phyloP scores from a whole-genome alignment of 2,329 filamentous ascomycete species.

The Myotisia sp. region DNA sequence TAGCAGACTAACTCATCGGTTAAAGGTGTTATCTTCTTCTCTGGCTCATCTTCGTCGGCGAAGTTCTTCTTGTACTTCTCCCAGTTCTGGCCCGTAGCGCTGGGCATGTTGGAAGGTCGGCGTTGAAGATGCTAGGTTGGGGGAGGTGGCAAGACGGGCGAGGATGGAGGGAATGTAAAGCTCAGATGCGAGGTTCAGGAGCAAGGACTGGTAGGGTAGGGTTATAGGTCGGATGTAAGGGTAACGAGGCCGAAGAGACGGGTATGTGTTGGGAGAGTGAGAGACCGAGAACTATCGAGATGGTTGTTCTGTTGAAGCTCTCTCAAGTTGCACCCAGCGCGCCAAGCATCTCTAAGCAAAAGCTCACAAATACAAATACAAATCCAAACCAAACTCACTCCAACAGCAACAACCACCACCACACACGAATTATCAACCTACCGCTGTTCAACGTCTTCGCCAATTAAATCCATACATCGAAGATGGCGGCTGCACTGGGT shows the following conservation, averaged over 20 bases:
- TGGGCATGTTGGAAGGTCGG: constrained; percentile 53
- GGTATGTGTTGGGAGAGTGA: background rate
- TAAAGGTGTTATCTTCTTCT: constrained; percentile 98
- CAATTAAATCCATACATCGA: constrained; percentile 14
- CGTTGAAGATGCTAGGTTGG: background rate
- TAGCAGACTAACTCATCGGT: constrained; percentile 67
- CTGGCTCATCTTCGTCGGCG: constrained; percentile 89
- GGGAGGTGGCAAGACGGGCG: background rate
- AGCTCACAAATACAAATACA: constrained; percentile 7
- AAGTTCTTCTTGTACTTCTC: constrained; percentile 98
- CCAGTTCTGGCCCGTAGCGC: constrained; percentile 86
- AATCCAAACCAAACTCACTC: constrained; percentile 2
- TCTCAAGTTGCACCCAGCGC: constrained; percentile 3
- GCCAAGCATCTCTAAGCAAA: constrained; percentile 10
- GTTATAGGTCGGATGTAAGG: no score
- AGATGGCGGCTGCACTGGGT: constrained; percentile 37
- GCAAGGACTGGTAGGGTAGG: no score
- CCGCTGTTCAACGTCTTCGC: background rate
- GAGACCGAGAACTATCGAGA: constrained; percentile 1
- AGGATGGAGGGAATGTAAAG: background rate
- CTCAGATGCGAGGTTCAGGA: no score
- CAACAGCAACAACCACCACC: no score
- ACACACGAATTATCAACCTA: constrained; percentile 2
- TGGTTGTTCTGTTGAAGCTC: constrained; percentile 5
- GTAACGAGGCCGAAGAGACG: background rate